Percentiles rank a stretch among this genome's conserved stretches.
Conservation (phyloP, 225 moss, liverwort and hornwort species). For the Sphagnum tenellum region DNA sequence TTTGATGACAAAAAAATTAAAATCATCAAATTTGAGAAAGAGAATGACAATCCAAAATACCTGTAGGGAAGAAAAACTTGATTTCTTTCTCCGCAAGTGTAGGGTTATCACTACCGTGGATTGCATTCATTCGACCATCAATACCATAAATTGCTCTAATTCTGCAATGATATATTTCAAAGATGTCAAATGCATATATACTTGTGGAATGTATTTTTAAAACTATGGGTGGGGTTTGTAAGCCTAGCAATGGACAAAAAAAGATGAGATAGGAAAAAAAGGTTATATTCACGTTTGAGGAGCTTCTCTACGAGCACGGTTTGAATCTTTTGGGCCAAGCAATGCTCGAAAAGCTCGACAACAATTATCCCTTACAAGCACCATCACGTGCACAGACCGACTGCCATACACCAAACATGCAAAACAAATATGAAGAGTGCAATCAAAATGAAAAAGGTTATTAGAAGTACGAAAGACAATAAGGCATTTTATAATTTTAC, state of each 20-base stretch:
- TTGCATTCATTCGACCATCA: slow-evolving; percentile 69
- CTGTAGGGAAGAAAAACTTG: slow-evolving; percentile 83
- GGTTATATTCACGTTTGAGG: slow-evolving; percentile 45
- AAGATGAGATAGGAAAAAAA: background rate
- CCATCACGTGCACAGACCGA: slow-evolving; percentile 85
- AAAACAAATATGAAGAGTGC: background rate
- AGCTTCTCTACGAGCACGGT: slow-evolving; percentile 57
- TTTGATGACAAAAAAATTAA: background rate
- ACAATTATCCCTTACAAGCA: slow-evolving; percentile 70
- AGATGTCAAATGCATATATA: too few species aligned
- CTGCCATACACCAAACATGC: slow-evolving; percentile 18
- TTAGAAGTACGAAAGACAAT: too few species aligned
- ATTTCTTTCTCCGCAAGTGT: slow-evolving; percentile 63
- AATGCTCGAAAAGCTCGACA: slow-evolving; percentile 73
- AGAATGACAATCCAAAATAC: slow-evolving; percentile 11
- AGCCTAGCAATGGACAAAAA: background rate
- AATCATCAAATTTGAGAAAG: background rate
- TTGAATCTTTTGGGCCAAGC: slow-evolving; percentile 77
- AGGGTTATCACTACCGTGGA: slow-evolving; percentile 72
- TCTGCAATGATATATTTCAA: slow-evolving; percentile 13
- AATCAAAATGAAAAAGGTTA: too few species aligned
- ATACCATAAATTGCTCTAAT: slow-evolving; percentile 80
- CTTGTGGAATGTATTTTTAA: too few species aligned
- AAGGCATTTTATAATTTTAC: too few species aligned
- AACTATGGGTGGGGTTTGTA: background rate